A percentile compares a stretch with the other conserved stretches of the same genome.
Conservation (phyloP, 805 yeast genomes). For the Isabelozyma gotoi region DNA sequence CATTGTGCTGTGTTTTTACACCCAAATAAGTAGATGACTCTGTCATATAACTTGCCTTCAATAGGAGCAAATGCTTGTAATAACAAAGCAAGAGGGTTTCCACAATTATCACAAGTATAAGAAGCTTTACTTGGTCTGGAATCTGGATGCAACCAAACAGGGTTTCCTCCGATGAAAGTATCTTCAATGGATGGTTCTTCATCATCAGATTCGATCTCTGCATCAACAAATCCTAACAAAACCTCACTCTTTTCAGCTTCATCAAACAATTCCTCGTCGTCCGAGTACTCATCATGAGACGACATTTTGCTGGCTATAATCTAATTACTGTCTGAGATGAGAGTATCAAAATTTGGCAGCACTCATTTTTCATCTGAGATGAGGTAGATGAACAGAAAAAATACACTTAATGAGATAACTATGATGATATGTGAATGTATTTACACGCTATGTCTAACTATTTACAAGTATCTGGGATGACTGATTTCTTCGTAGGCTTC, state of each 20-base stretch:
- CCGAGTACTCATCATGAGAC: slow-evolving; percentile 50
- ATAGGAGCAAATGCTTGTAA: slow-evolving; percentile 82
- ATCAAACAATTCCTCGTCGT: slow-evolving; percentile 43
- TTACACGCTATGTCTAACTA: slow-evolving; percentile 4
- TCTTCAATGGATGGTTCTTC: slow-evolving; percentile 50
- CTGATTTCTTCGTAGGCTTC: slow-evolving; percentile 68
- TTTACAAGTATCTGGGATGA: slow-evolving; percentile 36
- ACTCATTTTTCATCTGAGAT: too few relatives aligned
- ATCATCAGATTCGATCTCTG: slow-evolving; percentile 46
- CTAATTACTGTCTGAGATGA: too few relatives aligned
- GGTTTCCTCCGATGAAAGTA: slow-evolving; percentile 76
- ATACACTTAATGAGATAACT: background rate
- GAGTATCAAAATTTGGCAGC: too few relatives aligned
- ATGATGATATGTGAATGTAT: background rate
- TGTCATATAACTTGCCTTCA: slow-evolving; percentile 68
- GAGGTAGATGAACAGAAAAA: too few relatives aligned
- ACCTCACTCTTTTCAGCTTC: slow-evolving; percentile 37
- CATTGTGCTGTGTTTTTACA: slow-evolving; percentile 62
- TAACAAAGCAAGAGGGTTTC: slow-evolving; percentile 58
- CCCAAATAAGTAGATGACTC: slow-evolving; percentile 77
- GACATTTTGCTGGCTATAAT: slow-evolving; percentile 20
- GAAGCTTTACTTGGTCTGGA: slow-evolving; percentile 56
- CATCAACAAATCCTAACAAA: slow-evolving; percentile 64
- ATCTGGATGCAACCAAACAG: slow-evolving; percentile 62
- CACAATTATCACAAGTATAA: slow-evolving; percentile 67